These are phyloP conservation scores for Polygonum maritimum DNA, from an alignment of 148 eudicot genomes.

Conservation along the genomic window DNA sequence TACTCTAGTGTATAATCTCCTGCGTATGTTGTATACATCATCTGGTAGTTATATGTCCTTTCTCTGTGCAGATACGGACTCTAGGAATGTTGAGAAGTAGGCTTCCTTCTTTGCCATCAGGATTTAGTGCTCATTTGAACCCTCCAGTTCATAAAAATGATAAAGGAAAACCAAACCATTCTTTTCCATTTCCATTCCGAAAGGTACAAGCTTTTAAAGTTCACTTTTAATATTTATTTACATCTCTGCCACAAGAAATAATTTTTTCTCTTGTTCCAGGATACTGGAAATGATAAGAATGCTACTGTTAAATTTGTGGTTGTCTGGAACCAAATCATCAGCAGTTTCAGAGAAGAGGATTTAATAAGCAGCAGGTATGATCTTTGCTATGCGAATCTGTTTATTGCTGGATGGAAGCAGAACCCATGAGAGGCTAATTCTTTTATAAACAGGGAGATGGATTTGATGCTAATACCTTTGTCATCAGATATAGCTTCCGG, in stretches of 20 bases:
- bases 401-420: neutral
- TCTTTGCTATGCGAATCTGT: neutral
- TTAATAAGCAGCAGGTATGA: constrained; percentile 79
- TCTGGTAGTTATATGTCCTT: constrained; percentile 8
- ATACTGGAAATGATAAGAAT: constrained; percentile 37
- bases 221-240: neutral
- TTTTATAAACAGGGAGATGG: constrained; percentile 67
- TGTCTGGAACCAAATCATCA: constrained; percentile 86
- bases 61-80: constrained; percentile 61
- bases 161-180: constrained; percentile 23
- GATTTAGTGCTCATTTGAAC: constrained; percentile 54
- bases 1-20: neutral
- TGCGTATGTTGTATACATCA: neutral
- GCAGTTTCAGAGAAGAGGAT: constrained; percentile 87
- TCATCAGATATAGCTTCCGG: constrained; percentile 67
- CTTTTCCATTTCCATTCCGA: constrained; percentile 36
- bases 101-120: constrained; percentile 69
- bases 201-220: constrained; percentile 35
- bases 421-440: neutral
- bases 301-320: constrained; percentile 57
- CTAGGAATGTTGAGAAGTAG: constrained; percentile 87
- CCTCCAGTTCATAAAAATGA: constrained; percentile 28
- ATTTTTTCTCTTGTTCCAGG: constrained; percentile 32
- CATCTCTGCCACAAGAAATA: constrained; percentile 6
- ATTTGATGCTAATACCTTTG: constrained; percentile 80